Conservation (phyloP, 2,329 filamentous ascomycete genomes). For the Cytospora piceicola region DNA sequence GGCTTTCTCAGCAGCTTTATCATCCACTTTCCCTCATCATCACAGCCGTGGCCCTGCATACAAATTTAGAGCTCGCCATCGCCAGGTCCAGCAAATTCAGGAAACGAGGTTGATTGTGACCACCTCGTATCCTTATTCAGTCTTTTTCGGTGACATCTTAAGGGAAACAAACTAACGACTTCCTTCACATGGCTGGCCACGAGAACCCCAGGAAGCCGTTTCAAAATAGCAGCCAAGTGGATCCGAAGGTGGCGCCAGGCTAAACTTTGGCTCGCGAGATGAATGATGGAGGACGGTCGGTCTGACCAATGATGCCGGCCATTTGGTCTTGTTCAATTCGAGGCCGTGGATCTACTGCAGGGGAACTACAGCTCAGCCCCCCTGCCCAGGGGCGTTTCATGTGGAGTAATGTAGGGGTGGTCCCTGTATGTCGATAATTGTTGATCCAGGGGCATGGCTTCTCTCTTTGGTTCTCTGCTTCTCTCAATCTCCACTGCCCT, state of each 20-base stretch:
- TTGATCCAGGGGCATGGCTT: slow-evolving; percentile 28
- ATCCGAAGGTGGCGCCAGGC: not conserved
- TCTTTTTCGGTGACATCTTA: not conserved
- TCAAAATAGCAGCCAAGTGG: slow-evolving; percentile 26
- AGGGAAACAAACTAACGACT: not conserved
- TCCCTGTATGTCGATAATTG: slow-evolving; percentile 25
- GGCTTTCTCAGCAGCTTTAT: not conserved
- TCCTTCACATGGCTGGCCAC: not conserved
- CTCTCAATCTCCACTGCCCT: slow-evolving; percentile 22
- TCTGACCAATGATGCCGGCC: slow-evolving; percentile 21
- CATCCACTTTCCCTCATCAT: not conserved
- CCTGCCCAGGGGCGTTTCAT: slow-evolving; percentile 29
- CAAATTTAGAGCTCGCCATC: not conserved
- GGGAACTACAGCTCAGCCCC: slow-evolving; percentile 22
- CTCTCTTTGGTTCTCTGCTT: slow-evolving; percentile 19
- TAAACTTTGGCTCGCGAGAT: slow-evolving; percentile 9
- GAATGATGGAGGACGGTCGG: slow-evolving; percentile 1
- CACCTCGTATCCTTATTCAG: not conserved
- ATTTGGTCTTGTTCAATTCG: slow-evolving; percentile 16
- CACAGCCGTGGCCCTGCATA: not conserved
- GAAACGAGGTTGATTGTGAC: not conserved
- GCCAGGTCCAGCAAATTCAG: not conserved
- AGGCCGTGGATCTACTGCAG: slow-evolving; percentile 25
- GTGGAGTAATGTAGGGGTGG: slow-evolving; percentile 19
- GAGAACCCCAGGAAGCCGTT: slow-evolving; percentile 8